Evolutionary conservation across 352 stramenopile species (phyloP), one percentile per base, ranked within the genome.

Genomic region (Globisporangium cylindrosporum): DNA sequence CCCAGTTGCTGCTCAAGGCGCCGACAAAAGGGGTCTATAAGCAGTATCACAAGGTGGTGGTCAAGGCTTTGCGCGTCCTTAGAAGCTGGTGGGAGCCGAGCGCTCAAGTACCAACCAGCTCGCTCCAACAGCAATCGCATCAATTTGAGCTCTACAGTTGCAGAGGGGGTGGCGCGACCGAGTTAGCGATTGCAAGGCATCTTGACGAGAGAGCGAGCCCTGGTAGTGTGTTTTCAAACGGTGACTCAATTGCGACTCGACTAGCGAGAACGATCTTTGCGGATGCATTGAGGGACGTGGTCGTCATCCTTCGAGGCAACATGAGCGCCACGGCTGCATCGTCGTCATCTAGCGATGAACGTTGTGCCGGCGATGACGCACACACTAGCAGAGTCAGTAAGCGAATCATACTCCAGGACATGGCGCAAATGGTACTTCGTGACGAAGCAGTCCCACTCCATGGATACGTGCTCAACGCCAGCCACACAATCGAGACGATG

Each of bases 11-110:
- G 27, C 25, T 93, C n/a, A 67, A 82, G 36, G 83, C 80, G 0
- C 67, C 81, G 3, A 84, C 74, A 0, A 92, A 88, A 70, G 80
- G 74, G 0, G 71, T 91, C 4, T 90, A 85, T 69, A 89, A 87
- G 56, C 82, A 90, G 65, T 92, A 92, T 56, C 87, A 81, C 34
- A 76, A 72, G 1, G 73, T 76, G 0, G 67, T 91, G 3, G 64
- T 83, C 46, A 91, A 93, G 65, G 70, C 73, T 9, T 68, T 94
- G 2, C 79, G 81, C 6, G 80, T 93, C 5, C 68, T 93, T 15
- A 66, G 48, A 43, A 79, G 72, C 51, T 81, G 74, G 80, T 81
- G 63, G 59, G 67, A 81, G 34, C 63, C 68, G 3, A 68, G 25
- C 34, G 5, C 3, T 25, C 43, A 24, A 24, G 43, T 24, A 12